Base-by-base conservation (phyloP, 2,329 filamentous ascomycete genomes). In the Cercospora brassicicola region DNA sequence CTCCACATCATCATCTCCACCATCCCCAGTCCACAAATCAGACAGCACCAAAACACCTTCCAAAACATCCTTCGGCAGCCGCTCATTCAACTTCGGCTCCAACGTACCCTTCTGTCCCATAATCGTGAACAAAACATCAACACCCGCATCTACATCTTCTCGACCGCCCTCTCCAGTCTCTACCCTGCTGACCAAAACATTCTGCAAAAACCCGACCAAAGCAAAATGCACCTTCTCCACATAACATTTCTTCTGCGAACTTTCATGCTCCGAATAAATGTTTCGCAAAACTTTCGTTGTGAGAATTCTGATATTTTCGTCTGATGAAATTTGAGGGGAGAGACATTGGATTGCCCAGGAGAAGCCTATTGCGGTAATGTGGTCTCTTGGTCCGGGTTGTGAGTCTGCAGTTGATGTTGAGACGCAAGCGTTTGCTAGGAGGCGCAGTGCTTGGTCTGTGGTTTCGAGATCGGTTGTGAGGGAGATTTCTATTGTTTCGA, bases 261-360 rank as follows among this genome's bases (percentile, higher is more conserved):
- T 45, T 45, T 75, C 74, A 30, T 72, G 73, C 5, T 73, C 81
- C 20, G 79, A 79, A 70, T 80, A 81, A 15, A 83, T 77, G 67
- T 84, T 84, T 73, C 81, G 79, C 11, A 83, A 71, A 1, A 82
- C 81, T 45, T 78, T 80, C 33, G 81, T 73, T 56, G 79, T 75
- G 9, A 76, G 56, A 23, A 67, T 55, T 45, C 59, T 31, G 9
- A 71, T 48, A 39, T 67, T 15, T 1, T 65, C 26, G 45, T 72
- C 59, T 6, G 60, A 56, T 26, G 55, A 59, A 20, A 5, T 15
- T 2, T 36, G 28, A 4, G 55, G n/a, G 1, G 31, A 33, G 11
- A 75, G 62, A 60, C 70, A 74, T 33, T 65, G 53, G 1, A 45
- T 20, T 4, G 72, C 67, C 66, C 73, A 74, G 28, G 51, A 51